phyloP scores from a whole-genome alignment of 2,329 filamentous ascomycete genomes.

The Colletotrichum coccodes region DNA sequence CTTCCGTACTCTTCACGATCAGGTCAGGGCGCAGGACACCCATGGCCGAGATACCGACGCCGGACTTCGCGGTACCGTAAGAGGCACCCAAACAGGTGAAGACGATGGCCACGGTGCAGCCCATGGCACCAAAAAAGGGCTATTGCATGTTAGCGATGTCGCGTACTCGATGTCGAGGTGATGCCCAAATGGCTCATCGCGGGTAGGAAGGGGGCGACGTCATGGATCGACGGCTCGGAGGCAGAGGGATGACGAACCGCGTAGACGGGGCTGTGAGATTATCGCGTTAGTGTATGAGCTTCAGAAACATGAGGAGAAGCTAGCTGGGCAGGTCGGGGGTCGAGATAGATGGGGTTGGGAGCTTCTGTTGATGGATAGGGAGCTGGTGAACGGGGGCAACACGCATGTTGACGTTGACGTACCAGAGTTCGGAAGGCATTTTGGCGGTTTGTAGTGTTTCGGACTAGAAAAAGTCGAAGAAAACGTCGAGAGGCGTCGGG shows the following conservation, averaged over 20 bases:
- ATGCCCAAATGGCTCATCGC: slow-evolving; percentile 32
- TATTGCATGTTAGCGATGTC: slow-evolving; percentile 50
- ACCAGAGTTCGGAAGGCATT: slow-evolving; percentile 88
- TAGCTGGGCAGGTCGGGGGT: background rate
- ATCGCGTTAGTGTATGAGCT: slow-evolving; percentile 37
- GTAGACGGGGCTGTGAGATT: slow-evolving; percentile 84
- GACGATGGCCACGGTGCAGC: slow-evolving; percentile 95
- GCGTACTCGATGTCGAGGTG: slow-evolving; percentile 10
- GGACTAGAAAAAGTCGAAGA: slow-evolving; percentile 31
- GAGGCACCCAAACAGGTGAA: slow-evolving; percentile 97
- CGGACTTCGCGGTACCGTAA: slow-evolving; percentile 99
- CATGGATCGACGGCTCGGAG: slow-evolving; percentile 33
- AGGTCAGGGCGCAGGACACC: slow-evolving; percentile 97
- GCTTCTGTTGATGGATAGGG: slow-evolving; percentile 42
- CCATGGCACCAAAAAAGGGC: slow-evolving; percentile 97
- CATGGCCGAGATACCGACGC: slow-evolving; percentile 98
- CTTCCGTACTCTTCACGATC: slow-evolving; percentile 94
- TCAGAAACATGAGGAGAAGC: background rate
- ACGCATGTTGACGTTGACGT: slow-evolving; percentile 57
- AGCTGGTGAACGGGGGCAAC: slow-evolving; percentile 43
- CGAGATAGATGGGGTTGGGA: slow-evolving; percentile 39
- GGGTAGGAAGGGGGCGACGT: slow-evolving; percentile 30
- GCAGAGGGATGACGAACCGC: slow-evolving; percentile 79
- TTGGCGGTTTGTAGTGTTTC: slow-evolving; percentile 52
- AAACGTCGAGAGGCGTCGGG: slow-evolving; percentile 14